These are phyloP conservation scores for Aschersonia sp. DNA, from an alignment of 2,329 filamentous ascomycete species.

Conservation along the genomic window DNA sequence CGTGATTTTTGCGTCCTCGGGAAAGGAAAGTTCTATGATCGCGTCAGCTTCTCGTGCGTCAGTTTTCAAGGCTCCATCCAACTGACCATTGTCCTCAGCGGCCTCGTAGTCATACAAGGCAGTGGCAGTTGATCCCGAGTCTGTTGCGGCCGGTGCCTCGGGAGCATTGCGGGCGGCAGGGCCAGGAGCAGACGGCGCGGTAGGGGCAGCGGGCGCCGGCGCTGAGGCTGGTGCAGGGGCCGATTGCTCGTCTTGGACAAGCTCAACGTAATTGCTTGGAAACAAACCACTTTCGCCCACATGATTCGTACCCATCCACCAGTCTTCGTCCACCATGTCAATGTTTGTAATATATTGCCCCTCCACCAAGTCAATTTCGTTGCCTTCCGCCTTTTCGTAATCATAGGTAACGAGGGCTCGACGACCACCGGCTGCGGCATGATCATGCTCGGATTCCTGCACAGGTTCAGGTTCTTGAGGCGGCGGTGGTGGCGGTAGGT, in stretches of 20 bases:
- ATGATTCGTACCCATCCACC: constrained; percentile 93
- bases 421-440: constrained; percentile 35
- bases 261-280: constrained; percentile 92
- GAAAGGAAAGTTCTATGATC: constrained; percentile 59
- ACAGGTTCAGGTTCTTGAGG: constrained; percentile 37
- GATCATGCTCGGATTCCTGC: constrained; percentile 17
- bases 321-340: constrained; percentile 94
- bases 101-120: constrained; percentile 95
- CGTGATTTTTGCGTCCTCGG: constrained; percentile 71
- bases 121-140: constrained; percentile 52
- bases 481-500: constrained; percentile 45
- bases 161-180: constrained; percentile 15
- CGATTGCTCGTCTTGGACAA: constrained; percentile 45
- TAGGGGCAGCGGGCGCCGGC: constrained; percentile 12
- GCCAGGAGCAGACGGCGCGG: constrained; percentile 16
- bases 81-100: constrained; percentile 74
- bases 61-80: background rate
- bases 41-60: constrained; percentile 2
- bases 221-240: constrained; percentile 15
- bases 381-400: constrained; percentile 95
- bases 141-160: constrained; percentile 24
- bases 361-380: constrained; percentile 83
- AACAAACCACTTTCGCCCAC: constrained; percentile 79
- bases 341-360: constrained; percentile 83
- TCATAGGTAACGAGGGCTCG: constrained; percentile 79